These are phyloP conservation scores for Yarrowia alimentaria DNA, from an alignment of 805 yeast genomes.

Conservation along the genomic window DNA sequence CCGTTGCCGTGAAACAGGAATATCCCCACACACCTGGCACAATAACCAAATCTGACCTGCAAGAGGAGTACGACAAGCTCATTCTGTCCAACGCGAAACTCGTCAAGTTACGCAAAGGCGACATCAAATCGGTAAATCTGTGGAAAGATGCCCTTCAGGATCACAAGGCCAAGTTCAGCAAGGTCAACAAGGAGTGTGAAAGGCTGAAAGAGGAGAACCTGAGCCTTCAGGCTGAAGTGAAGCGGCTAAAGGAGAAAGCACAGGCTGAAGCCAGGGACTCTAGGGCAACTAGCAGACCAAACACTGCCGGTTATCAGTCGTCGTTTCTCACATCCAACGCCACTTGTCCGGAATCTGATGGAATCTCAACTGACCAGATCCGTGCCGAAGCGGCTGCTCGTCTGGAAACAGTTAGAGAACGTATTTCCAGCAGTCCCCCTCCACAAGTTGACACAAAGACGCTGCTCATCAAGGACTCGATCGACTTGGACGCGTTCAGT, in stretches of 20 bases:
- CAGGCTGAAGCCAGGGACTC: not conserved
- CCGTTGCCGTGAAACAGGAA: constrained; percentile 1
- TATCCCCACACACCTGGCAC: constrained; percentile 12
- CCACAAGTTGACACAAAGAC: not conserved
- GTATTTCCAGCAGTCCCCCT: constrained; percentile 1
- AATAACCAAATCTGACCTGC: not conserved
- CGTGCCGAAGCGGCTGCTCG: not conserved
- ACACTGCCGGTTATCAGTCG: no score
- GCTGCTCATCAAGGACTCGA: constrained; percentile 11
- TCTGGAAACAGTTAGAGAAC: not conserved
- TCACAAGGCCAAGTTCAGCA: constrained; percentile 4
- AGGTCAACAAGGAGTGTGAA: not conserved
- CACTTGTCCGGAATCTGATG: constrained; percentile 16
- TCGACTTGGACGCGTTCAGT: constrained; percentile 1
- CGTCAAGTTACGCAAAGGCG: constrained; percentile 18
- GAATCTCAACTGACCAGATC: constrained; percentile 5
- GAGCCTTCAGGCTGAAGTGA: not conserved
- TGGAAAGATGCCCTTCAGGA: constrained; percentile 16
- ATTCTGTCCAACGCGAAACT: constrained; percentile 13
- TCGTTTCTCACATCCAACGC: not conserved
- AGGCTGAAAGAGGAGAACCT: constrained; percentile 2
- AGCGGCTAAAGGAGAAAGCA: not conserved
- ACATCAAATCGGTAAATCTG: constrained; percentile 17
- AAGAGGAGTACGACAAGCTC: constrained; percentile 13
- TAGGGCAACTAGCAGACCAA: no score